Base-by-base conservation (phyloP, 1,284 basidiomycete genomes). In the Tetrapyrgos nigripes region DNA sequence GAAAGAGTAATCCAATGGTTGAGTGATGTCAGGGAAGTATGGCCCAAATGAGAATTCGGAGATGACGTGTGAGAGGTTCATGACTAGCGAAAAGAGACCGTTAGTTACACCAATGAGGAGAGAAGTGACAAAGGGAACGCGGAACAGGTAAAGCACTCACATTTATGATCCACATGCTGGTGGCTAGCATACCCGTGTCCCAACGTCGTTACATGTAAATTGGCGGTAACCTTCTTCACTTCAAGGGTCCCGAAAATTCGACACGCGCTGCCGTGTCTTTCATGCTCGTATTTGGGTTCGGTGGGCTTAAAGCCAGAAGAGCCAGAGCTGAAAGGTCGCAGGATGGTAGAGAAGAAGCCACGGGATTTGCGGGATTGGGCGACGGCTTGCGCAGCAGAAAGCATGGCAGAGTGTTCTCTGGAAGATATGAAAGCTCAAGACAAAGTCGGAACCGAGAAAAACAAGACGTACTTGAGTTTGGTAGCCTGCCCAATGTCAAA, bases 21-120 rank as follows among this genome's bases (percentile, higher is more conserved):
- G 97, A 0, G 88, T 84, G 59, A 99, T 98, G 53, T 96, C 91
- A 1, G 97, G 97, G 79, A 98, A 98, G 79, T 93, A 92, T 0
- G 95, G 93, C 0, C 97, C 97, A 68, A 98, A 98, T 1, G 95
- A 97, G 73, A 98, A 97, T 74, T 98, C 97, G 62, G 91, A 91
- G 65, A 98, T 94, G 58, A 98, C 89, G 76, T 99, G 97, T 1
- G 94, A 94, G 31, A 98, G 83, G 71, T 99, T 98, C 94, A 99
- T 97, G 62, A 91, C 93, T 97, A 40, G 4, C 37, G 4, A 40
- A 8, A 8, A 33, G 31, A 14, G 14, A 8, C 31, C 31, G 31
- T 14, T 8, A 8, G 64, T 17, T 19, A 5, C 19, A 1, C 28
- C 19, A 50, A 13, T 27, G 46, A 21, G 37, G 29, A 31, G 45